Evolutionary conservation across 345 rosid species (phyloP), one percentile per base, ranked within the genome.

Genomic region (Sonneratia alba): DNA sequence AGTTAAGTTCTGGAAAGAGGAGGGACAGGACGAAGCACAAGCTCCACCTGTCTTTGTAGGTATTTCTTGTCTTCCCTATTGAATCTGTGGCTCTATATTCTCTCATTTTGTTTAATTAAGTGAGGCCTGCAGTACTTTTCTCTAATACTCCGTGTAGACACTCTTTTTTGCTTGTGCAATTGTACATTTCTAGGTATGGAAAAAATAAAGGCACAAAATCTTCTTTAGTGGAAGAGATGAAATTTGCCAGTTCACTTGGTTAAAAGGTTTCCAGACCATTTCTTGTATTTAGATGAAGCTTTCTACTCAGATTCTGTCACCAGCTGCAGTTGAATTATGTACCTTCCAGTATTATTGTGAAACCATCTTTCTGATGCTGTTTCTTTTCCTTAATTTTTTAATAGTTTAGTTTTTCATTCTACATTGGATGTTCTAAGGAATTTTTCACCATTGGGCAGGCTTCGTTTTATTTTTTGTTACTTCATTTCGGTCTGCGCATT

Each of bases 1-100:
- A 83, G 99, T 92, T 57, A 92, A 95, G 91, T 95, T 95, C 71
- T 95, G 99, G 99, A 95, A 89, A 73, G 98, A 89, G 22, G 99
- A 95, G 73, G 99, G 88, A 15, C 87, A 90, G 75, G 94, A 90
- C 68, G 98, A 92, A 81, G 97, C 98, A 7, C 98, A 92, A 79
- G 98, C 98, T 14, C 97, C 98, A 48, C 98, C 98, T 87, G 93
- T 95, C 86, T 95, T 95, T 77, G 38, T 70, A 66, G 64, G 75
- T 55, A 37, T 51, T 6, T 73, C 67, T 74, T 72, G 49, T 45
- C 43, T 18, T 57, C 40, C 19, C 65, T 48, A 13, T 53, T 56
- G 66, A 34, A 34, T 15, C 13, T 27, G 21, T 6, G 22, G 56
- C 53, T 40, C 18, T 40, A 24, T 42, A 32, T 40, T 68, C 18